phyloP scores from a whole-genome alignment of 768 basidiomycete species.

The Pisolithus microcarpus region DNA sequence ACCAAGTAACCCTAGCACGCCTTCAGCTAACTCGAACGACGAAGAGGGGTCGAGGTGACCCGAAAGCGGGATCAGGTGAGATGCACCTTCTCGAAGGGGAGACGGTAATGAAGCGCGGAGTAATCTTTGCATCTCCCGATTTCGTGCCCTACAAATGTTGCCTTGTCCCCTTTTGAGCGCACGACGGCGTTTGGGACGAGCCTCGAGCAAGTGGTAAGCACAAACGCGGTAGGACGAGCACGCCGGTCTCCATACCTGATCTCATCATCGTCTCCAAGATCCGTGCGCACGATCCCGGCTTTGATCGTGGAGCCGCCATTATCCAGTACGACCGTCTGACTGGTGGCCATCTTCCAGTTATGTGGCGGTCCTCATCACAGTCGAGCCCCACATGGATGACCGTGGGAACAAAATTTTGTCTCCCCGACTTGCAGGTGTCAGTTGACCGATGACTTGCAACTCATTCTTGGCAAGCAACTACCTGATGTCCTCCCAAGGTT shows the following conservation, averaged over 20 bases:
- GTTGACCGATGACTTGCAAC: no score
- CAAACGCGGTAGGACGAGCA: neutral
- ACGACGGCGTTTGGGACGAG: constrained; percentile 76
- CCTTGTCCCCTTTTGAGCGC: constrained; percentile 77
- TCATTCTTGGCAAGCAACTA: no score
- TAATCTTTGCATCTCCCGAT: constrained; percentile 70
- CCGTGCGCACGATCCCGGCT: constrained; percentile 43
- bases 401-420: neutral
- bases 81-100: constrained; percentile 83
- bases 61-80: neutral
- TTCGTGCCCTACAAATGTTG: constrained; percentile 83
- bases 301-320: constrained; percentile 87
- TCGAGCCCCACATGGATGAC: neutral
- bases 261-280: constrained; percentile 15
- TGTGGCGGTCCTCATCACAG: neutral
- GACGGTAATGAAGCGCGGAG: constrained; percentile 71
- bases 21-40: constrained; percentile 15
- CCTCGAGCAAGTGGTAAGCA: constrained; percentile 30
- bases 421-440: no score
- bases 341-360: constrained; percentile 1
- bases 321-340: constrained; percentile 63
- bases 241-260: constrained; percentile 14
- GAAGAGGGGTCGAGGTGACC: neutral
- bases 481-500: neutral
- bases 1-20: constrained; percentile 73